Base-by-base conservation (phyloP, 1,284 basidiomycete genomes). In the Termitomyces sp. region DNA sequence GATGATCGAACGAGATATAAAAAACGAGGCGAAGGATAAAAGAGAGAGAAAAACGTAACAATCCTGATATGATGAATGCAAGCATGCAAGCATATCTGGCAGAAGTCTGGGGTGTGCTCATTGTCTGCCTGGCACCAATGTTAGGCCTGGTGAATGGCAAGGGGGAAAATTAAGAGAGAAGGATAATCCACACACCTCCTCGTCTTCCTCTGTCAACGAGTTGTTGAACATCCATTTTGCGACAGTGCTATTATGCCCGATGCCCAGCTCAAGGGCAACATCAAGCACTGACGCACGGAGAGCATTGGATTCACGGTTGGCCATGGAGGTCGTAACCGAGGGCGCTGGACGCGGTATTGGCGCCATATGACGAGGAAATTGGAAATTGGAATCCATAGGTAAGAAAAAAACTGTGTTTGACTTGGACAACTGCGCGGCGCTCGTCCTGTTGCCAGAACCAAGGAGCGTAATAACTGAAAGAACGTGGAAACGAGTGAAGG, bases 221-320 rank as follows among this genome's bases (percentile, higher is more conserved):
- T 81, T 78, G 47, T 73, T 80, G 64, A 86, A 86, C 62, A 88
- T 84, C 81, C 84, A 85, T 55, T 81, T 72, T 6, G 81, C 76
- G 19, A 87, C 79, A 13, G 78, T 72, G 21, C 74, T 70, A 56
- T 75, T 84, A 34, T 66, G 73, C 21, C 77, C 77, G 14, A 86
- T 63, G 5, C 85, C 85, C 8, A 88, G 74, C 60, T 83, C 72
- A 30, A 88, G 70, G 6, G 85, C 85, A 19, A 75, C 82, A 60
- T 88, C 84, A 38, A 87, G 75, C 34, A 88, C 84, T 13, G 84
- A 87, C 1, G 85, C 84, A 19, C 85, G 76, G 18, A 88, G 69
- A 19, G 75, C 64, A 60, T 72, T 76, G 1, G 83, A 83, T 58
- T 80, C 72, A 31, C 83, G 48, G 28, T 50, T 54, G 18, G 26